Base-by-base conservation (phyloP, 192 early-diverging fungal species). In the Chytriomyces sp. region DNA sequence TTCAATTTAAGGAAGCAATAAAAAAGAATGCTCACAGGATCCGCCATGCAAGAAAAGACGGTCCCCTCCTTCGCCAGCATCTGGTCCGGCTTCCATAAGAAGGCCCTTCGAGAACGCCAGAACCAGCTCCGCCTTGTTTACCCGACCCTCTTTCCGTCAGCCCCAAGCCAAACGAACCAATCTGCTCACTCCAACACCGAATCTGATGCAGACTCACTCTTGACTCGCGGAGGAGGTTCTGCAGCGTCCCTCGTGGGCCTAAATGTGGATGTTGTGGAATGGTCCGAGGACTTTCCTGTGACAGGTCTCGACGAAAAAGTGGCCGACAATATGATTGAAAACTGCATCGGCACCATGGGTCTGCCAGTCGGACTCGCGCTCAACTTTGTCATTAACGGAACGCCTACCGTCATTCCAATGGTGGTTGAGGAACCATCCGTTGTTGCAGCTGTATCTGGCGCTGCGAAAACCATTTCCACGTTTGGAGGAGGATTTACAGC, bases 71-170 rank as follows among this genome's bases (percentile, higher is more conserved):
- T n/a, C 16, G 16, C 13, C 13, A 57, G 53, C 53, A 86, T 83
- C 63, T 93, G 92, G 92, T 88, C 89, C 24, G 92, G 92, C 35
- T 93, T 93, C 79, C 91, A 93, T 78, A 92, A 91, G 81, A 93
- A 92, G 76, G 82, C 91, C 8, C 85, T 93, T 45, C 84, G 85
- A 24, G 92, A 93, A 64, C 86, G 92, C 45, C 88, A 91, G 62
- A 88, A 85, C 43, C 90, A 91, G 72, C 75, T 93, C 5, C 75
- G 87, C 5, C 80, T 90, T 3, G 89, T 82, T 8, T 93, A 87
- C 79, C 90, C 91, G n/a, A 53, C 84, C 26, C 79, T 91, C 44
- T 88, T 85, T 53, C 79, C 74, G 18, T 62, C 67, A 45, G 26
- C 62, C 28, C n/a, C 20, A 13, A 26, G 50, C 23, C 18, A 11